phyloP scores from a whole-genome alignment of 805 yeast genomes.

The Candida ficus region DNA sequence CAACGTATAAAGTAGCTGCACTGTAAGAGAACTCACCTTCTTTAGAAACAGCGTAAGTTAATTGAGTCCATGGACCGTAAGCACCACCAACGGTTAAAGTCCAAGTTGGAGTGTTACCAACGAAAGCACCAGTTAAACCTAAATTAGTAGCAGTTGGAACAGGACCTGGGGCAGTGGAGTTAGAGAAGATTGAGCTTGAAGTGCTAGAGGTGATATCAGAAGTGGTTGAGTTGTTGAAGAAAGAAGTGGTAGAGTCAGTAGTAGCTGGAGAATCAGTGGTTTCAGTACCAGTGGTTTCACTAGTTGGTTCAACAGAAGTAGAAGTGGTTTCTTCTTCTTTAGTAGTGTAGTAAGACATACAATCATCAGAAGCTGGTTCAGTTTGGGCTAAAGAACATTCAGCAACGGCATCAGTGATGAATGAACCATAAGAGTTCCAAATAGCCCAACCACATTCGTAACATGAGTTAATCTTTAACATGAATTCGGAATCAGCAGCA shows the following conservation, averaged over 20 bases:
- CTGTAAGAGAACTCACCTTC: conserved; percentile 9
- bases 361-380: conserved; percentile 4
- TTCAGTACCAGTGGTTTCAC: not conserved
- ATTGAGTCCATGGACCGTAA: conserved; percentile 18
- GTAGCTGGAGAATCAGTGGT: too few relatives aligned
- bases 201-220: too few relatives aligned
- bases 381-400: conserved; percentile 7
- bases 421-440: conserved; percentile 4
- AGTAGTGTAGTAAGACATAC: not conserved
- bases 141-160: not conserved
- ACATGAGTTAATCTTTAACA: not conserved
- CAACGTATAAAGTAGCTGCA: conserved; percentile 4
- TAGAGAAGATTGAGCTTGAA: too few relatives aligned
- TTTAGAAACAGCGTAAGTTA: conserved; percentile 6
- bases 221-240: too few relatives aligned
- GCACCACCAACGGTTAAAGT: conserved; percentile 14
- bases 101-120: conserved; percentile 12
- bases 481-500: conserved; percentile 2
- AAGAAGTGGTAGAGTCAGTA: too few relatives aligned
- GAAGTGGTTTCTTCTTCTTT: too few relatives aligned
- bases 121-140: conserved; percentile 5
- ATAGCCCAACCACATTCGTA: conserved; percentile 9
- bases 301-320: not conserved
- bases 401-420: conserved; percentile 1
- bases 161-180: not conserved